Conservation (phyloP, 176 grass and related monocot genomes). For the Musa acuminata region DNA sequence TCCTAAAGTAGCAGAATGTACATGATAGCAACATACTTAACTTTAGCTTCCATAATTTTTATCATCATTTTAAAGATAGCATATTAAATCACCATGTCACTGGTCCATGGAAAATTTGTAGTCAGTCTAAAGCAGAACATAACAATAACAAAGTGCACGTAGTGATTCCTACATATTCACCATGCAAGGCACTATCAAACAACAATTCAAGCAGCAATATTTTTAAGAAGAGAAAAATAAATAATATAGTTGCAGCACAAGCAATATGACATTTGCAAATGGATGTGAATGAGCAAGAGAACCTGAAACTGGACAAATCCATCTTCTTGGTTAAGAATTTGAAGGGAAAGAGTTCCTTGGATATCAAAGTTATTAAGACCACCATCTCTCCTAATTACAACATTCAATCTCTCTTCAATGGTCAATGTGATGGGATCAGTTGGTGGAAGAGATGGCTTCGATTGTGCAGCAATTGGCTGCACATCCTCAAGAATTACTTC, state of each 20-base stretch:
- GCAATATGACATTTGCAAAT: background rate
- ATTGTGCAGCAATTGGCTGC: slow-evolving; percentile 42
- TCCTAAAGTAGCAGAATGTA: no score
- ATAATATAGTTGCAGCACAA: background rate
- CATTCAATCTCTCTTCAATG: slow-evolving; percentile 75
- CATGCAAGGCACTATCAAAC: no score
- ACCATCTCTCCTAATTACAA: slow-evolving; percentile 55
- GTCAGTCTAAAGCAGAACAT: no score
- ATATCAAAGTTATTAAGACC: slow-evolving; percentile 73
- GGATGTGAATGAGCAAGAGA: slow-evolving; percentile 24
- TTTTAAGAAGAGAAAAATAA: no score
- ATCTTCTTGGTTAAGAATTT: slow-evolving; percentile 58
- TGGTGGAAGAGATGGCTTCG: slow-evolving; percentile 45
- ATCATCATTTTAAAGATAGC: no score
- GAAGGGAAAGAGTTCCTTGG: slow-evolving; percentile 84
- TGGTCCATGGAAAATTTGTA: no score
- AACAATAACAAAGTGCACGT: no score
- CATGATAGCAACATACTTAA: no score
- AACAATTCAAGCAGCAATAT: no score
- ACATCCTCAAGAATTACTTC: slow-evolving; percentile 73
- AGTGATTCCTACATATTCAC: no score
- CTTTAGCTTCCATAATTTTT: no score
- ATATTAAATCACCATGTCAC: no score
- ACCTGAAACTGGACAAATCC: slow-evolving; percentile 93
- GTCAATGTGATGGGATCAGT: slow-evolving; percentile 69